A percentile compares a stretch with the other conserved stretches of the same genome.
Conservation (phyloP, 176 grass and related monocot genomes). For the Aegilops tauschii region DNA sequence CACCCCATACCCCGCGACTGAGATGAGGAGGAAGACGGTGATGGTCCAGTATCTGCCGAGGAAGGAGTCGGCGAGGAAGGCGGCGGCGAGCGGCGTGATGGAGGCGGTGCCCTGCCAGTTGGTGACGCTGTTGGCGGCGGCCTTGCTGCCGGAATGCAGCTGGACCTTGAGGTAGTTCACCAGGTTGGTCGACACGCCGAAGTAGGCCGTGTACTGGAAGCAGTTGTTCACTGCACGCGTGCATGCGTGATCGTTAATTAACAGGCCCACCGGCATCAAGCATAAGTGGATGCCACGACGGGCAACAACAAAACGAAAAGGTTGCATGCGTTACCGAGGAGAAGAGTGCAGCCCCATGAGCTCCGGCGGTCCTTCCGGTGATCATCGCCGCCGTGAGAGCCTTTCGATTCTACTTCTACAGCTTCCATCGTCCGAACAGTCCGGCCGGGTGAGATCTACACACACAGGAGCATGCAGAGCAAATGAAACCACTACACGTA, state of each 20-base stretch:
- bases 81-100: slow-evolving; percentile 47
- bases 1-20: slow-evolving; percentile 26
- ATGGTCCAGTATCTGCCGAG: slow-evolving; percentile 59
- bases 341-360: slow-evolving; percentile 27
- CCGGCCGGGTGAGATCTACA: background rate
- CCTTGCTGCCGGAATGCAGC: slow-evolving; percentile 44
- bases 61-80: slow-evolving; percentile 58
- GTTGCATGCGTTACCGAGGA: slow-evolving; percentile 27
- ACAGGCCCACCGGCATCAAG: background rate
- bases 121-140: slow-evolving; percentile 45
- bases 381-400: background rate
- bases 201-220: slow-evolving; percentile 28
- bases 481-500: background rate
- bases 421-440: slow-evolving; percentile 23
- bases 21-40: slow-evolving; percentile 34
- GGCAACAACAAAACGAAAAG: background rate
- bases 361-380: slow-evolving; percentile 21
- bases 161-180: slow-evolving; percentile 50
- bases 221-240: slow-evolving; percentile 25
- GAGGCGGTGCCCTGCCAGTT: slow-evolving; percentile 47
- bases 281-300: background rate
- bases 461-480: background rate
- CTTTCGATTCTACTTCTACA: slow-evolving; percentile 30
- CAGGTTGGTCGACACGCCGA: slow-evolving; percentile 48
- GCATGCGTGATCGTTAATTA: background rate